Conservation (phyloP, 2,329 filamentous ascomycete genomes). For the Sarocladiaceae sp. region DNA sequence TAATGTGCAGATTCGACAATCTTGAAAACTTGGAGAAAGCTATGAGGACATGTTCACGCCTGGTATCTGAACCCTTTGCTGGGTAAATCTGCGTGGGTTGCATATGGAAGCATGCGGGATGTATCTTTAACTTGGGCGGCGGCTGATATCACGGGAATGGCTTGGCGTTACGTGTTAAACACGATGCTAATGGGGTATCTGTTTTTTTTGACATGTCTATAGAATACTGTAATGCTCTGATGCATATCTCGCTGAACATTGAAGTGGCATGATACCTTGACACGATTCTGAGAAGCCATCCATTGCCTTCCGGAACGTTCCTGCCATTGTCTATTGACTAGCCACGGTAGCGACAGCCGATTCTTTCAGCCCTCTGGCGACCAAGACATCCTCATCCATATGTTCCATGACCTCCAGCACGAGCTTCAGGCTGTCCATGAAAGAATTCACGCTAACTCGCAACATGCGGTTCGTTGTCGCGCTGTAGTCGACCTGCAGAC, state of each 20-base stretch:
- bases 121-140: too few species aligned
- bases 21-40: background rate
- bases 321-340: too few species aligned
- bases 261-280: background rate
- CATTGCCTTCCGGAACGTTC: too few species aligned
- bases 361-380: constrained; percentile 14
- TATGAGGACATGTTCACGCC: background rate
- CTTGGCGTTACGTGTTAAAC: constrained; percentile 1
- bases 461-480: constrained; percentile 96
- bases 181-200: background rate
- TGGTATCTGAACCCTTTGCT: too few species aligned
- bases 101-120: too few species aligned
- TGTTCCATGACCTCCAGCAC: constrained; percentile 87
- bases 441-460: constrained; percentile 90
- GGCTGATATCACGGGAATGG: constrained; percentile 4
- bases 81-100: too few species aligned
- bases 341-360: too few species aligned
- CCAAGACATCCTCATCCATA: constrained; percentile 76
- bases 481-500: constrained; percentile 57
- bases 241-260: constrained; percentile 5
- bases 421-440: constrained; percentile 83
- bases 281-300: background rate
- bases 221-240: background rate
- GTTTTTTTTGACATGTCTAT: constrained; percentile 3
- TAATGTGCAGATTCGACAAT: background rate